Conservation (phyloP, 208 protist species). For the Endotrypanum monterogeii region DNA sequence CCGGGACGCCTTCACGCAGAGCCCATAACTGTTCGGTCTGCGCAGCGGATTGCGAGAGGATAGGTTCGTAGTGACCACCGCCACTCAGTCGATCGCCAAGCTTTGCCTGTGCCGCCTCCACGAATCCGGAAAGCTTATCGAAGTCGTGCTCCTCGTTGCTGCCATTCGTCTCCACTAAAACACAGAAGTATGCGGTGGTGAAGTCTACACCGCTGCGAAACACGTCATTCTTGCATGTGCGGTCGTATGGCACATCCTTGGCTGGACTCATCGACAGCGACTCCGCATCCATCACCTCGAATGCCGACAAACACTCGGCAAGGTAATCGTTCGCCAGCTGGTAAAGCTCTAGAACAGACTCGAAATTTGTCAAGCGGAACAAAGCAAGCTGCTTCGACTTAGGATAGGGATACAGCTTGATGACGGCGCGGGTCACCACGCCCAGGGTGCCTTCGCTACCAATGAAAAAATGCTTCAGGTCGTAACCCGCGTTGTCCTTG, state of each 20-base stretch:
- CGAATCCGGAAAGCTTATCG: slow-evolving; percentile 69
- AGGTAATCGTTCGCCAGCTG: slow-evolving; percentile 80
- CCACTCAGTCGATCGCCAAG: slow-evolving; percentile 42
- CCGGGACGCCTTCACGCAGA: slow-evolving; percentile 70
- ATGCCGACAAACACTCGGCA: slow-evolving; percentile 93
- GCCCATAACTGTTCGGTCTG: slow-evolving; percentile 68
- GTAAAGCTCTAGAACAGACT: slow-evolving; percentile 70
- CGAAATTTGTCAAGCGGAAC: slow-evolving; percentile 74
- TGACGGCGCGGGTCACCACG: slow-evolving; percentile 88
- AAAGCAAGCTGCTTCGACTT: slow-evolving; percentile 86
- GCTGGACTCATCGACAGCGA: slow-evolving; percentile 70
- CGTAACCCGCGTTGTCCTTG: slow-evolving; percentile 98
- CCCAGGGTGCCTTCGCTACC: slow-evolving; percentile 97
- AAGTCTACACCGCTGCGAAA: slow-evolving; percentile 48
- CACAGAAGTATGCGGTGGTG: slow-evolving; percentile 79
- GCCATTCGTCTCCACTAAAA: slow-evolving; percentile 94
- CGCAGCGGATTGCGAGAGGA: slow-evolving; percentile 62
- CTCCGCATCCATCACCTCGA: slow-evolving; percentile 93
- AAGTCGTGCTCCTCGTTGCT: slow-evolving; percentile 90
- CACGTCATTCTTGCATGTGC: slow-evolving; percentile 41
- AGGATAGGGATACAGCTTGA: slow-evolving; percentile 59
- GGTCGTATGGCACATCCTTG: slow-evolving; percentile 44
- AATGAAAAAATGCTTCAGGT: slow-evolving; percentile 97
- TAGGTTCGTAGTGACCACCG: slow-evolving; percentile 43
- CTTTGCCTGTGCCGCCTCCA: slow-evolving; percentile 47